Evolutionary conservation across 768 basidiomycete genomes (phyloP).

Genomic region (Melanogaster broomeanus): DNA sequence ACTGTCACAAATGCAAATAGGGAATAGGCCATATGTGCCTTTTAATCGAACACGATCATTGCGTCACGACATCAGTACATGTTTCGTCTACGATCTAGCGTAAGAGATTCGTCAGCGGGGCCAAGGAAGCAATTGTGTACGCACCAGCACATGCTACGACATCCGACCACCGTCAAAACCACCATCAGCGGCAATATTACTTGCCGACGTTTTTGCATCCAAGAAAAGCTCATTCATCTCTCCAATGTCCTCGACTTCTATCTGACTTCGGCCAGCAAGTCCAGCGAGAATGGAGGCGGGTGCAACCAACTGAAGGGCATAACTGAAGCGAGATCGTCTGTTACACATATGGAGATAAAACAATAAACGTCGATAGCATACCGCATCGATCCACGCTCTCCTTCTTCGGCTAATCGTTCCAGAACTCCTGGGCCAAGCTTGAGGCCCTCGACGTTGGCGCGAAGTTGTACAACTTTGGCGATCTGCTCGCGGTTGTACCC

Average conservation of each 20-base stretch:
- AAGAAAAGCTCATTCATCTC: constrained; percentile 96
- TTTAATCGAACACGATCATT: neutral
- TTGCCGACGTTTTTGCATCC: constrained; percentile 85
- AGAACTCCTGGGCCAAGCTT: constrained; percentile 74
- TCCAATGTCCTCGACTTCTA: constrained; percentile 83
- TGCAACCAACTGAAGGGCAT: constrained; percentile 87
- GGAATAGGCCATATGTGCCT: neutral
- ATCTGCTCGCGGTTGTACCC: constrained; percentile 83
- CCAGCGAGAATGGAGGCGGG: constrained; percentile 88
- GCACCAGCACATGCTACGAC: constrained; percentile 23
- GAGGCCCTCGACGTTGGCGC: constrained; percentile 86
- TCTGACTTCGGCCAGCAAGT: constrained; percentile 75
- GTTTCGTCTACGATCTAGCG: constrained; percentile 5
- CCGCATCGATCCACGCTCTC: constrained; percentile 81
- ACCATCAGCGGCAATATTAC: constrained; percentile 46
- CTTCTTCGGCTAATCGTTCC: constrained; percentile 79
- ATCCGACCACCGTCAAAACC: constrained; percentile 35
- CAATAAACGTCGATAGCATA: constrained; percentile 33
- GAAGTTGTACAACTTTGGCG: constrained; percentile 79
- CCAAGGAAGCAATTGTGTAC: constrained; percentile 5
- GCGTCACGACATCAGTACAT: constrained; percentile 5
- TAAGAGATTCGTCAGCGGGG: neutral
- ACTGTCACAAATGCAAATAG: neutral
- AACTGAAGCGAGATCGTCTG: constrained; percentile 46
- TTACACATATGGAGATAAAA: constrained; percentile 9